Base-by-base conservation (phyloP, 306 rosid genomes). In the Prunus armeniaca region DNA sequence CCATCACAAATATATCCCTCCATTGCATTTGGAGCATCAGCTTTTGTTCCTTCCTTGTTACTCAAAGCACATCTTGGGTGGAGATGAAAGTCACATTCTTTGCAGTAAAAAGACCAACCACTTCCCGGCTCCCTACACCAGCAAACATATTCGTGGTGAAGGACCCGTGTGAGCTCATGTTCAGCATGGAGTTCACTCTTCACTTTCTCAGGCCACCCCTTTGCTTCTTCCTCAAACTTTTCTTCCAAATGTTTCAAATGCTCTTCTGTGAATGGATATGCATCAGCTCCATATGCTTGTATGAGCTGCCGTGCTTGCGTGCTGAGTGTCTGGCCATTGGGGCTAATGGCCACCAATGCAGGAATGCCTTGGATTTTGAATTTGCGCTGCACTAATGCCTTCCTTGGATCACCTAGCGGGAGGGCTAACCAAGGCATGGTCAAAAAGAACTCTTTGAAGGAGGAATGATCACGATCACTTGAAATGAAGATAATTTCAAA, bases 361-460 rank as follows among this genome's bases (percentile, higher is more conserved):
- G 87, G 89, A 25, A 83, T 83, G 66, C 79, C 73, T 70, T 74
- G 84, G 76, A 83, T 72, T 79, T 83, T 82, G 83, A 86, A 83
- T 47, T 34, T 82, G 41, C 75, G 82, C 3, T 62, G 17, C 34
- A 86, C 47, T 14, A 46, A 65, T 47, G 51, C 41, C 65, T 83
- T 78, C 83, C 89, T 83, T 11, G 56, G 74, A 58, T 86, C 89
- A 27, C 76, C 85, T 61, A 86, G 80, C n/a, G 89, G 89, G 30
- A 86, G 51, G 72, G 89, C 87, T 45, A 86, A 66, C 89, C 89
- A 86, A 12, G 89, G 87, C 89, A 86, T 86, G 58, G 46, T 43
- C 5, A 69, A 72, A 50, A 82, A 86, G 69, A 73, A 74, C 4
- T 74, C 67, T 22, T 82, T 60, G 12, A 85, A 85, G n/a, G 82